Percentiles rank a stretch among this genome's conserved stretches.
phyloP scores from a whole-genome alignment of 352 stramenopile genomes.

The Pythium grandisporangium region DNA sequence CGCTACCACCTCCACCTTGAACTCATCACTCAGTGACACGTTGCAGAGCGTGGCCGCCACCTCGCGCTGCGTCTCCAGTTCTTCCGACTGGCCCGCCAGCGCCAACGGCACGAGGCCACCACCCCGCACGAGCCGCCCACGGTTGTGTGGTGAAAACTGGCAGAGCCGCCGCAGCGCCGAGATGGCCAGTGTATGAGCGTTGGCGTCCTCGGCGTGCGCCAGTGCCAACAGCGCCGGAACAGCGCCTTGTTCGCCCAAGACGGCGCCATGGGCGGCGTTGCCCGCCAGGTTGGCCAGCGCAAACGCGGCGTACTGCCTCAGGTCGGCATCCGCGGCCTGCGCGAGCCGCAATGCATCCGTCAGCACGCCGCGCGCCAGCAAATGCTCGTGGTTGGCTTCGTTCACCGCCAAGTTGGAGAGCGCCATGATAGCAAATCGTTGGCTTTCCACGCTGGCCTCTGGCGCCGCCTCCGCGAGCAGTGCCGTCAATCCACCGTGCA shows the following conservation, averaged over 20 bases:
- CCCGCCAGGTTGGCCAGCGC: slow-evolving; percentile 90
- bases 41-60: slow-evolving; percentile 92
- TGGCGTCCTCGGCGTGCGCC: slow-evolving; percentile 78
- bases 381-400: slow-evolving; percentile 88
- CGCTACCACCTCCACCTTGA: slow-evolving; percentile 87
- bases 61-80: slow-evolving; percentile 94
- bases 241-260: slow-evolving; percentile 88
- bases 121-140: slow-evolving; percentile 76
- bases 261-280: slow-evolving; percentile 78
- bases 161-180: slow-evolving; percentile 89
- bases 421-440: slow-evolving; percentile 92
- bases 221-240: slow-evolving; percentile 88
- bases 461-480: slow-evolving; percentile 76
- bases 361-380: slow-evolving; percentile 86
- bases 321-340: slow-evolving; percentile 66
- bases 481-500: slow-evolving; percentile 87
- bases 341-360: slow-evolving; percentile 70
- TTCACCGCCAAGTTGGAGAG: slow-evolving; percentile 93
- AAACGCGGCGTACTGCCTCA: slow-evolving; percentile 88
- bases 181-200: slow-evolving; percentile 89
- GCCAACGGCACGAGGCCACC: slow-evolving; percentile 82
- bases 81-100: slow-evolving; percentile 71
- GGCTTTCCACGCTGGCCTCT: slow-evolving; percentile 65
- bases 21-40: slow-evolving; percentile 88
- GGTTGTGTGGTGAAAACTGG: slow-evolving; percentile 84